phyloP scores from a whole-genome alignment of 2,329 filamentous ascomycete genomes.

The Pseudocercospora eumusae region DNA sequence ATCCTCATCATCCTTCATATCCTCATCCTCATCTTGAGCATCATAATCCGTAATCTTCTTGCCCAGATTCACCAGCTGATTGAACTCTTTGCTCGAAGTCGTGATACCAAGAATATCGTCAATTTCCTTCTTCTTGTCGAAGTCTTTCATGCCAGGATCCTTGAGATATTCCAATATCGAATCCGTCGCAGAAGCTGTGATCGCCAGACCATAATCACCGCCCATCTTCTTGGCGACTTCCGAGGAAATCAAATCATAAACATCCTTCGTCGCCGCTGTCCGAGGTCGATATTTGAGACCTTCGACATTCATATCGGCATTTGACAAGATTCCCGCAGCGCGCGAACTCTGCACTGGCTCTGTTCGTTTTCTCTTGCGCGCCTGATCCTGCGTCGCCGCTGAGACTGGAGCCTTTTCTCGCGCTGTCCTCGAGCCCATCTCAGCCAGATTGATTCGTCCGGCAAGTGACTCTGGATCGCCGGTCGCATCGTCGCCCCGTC shows the following conservation, averaged over 20 bases:
- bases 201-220: constrained; percentile 88
- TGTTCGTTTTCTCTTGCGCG: constrained; percentile 78
- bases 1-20: constrained; percentile 69
- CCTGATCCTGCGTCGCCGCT: constrained; percentile 56
- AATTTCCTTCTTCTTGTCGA: constrained; percentile 97
- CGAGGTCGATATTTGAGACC: constrained; percentile 89
- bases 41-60: constrained; percentile 99
- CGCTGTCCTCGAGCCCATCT: constrained; percentile 86
- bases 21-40: constrained; percentile 91
- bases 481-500: constrained; percentile 90
- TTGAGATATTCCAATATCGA: constrained; percentile 88
- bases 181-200: constrained; percentile 91
- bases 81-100: constrained; percentile 87
- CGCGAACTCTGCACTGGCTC: constrained; percentile 67
- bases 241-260: constrained; percentile 91
- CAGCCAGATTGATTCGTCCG: constrained; percentile 85
- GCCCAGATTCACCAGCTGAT: constrained; percentile 90
- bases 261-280: constrained; percentile 86
- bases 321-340: constrained; percentile 76
- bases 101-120: constrained; percentile 87
- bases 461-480: constrained; percentile 97
- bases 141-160: constrained; percentile 92
- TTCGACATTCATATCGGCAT: constrained; percentile 83
- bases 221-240: constrained; percentile 85
- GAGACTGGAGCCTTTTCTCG: constrained; percentile 78